phyloP scores from a whole-genome alignment of 2,329 filamentous ascomycete species.

The Fusarium odoratissimum region DNA sequence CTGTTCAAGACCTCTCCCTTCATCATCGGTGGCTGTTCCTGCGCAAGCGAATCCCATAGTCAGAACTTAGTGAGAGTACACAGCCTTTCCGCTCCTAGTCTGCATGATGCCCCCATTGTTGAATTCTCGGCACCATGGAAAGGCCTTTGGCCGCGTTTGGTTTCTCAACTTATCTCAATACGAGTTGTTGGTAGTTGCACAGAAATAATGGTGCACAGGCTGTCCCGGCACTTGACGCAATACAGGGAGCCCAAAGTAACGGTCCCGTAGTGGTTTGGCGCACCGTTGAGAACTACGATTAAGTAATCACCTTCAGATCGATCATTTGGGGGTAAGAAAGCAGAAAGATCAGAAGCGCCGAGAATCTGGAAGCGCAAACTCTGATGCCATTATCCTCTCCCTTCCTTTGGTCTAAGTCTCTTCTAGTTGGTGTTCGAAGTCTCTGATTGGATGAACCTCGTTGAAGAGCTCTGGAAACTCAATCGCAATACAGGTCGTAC shows the following conservation, averaged over 20 bases:
- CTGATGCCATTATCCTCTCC: conserved; percentile 26
- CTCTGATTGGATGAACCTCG: conserved; percentile 24
- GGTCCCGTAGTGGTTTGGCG: conserved; percentile 32
- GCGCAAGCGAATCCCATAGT: conserved; percentile 38
- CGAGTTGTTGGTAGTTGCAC: conserved; percentile 42
- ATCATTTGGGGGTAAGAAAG: conserved; percentile 12
- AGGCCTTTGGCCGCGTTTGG: conserved; percentile 19
- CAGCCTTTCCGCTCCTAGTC: conserved; percentile 33
- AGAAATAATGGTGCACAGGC: conserved; percentile 28
- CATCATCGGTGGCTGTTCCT: conserved; percentile 28
- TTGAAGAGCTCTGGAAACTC: conserved; percentile 17
- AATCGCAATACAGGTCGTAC: conserved; percentile 7
- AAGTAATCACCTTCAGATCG: conserved; percentile 4
- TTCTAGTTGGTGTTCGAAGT: conserved; percentile 20
- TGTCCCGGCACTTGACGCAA: conserved; percentile 34
- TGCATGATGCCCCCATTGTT: conserved; percentile 25
- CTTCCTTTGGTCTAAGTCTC: conserved; percentile 10
- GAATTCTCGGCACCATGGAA: conserved; percentile 23
- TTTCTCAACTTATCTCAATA: conserved; percentile 39
- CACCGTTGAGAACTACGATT: conserved; percentile 31
- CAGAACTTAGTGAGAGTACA: conserved; percentile 34
- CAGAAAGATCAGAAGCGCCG: conserved; percentile 21
- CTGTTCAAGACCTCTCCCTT: conserved; percentile 10
- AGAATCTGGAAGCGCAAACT: conserved; percentile 39
- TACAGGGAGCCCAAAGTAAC: conserved; percentile 35